These are phyloP conservation scores for Debaryomyces castellii DNA, from an alignment of 805 yeast genomes.

Conservation along the genomic window DNA sequence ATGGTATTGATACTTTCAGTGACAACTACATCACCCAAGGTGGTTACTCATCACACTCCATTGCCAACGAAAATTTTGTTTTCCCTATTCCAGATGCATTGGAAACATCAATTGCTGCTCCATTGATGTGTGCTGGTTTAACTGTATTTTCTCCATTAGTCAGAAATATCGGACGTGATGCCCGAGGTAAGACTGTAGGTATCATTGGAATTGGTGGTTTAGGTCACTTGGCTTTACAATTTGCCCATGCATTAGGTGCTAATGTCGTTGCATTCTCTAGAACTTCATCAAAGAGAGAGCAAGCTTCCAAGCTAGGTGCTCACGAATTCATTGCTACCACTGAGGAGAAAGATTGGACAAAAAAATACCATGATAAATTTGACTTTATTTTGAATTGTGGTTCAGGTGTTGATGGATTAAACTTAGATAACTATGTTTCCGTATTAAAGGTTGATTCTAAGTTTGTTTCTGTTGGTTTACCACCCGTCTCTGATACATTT, in stretches of 20 bases:
- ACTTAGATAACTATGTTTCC: slow-evolving; percentile 48
- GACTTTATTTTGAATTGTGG: slow-evolving; percentile 57
- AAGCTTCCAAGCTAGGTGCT: slow-evolving; percentile 56
- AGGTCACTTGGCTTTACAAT: slow-evolving; percentile 62
- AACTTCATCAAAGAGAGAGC: slow-evolving; percentile 46
- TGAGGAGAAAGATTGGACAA: slow-evolving; percentile 27
- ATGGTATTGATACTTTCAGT: slow-evolving; percentile 32
- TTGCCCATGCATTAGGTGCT: slow-evolving; percentile 63
- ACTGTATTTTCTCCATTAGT: slow-evolving; percentile 53
- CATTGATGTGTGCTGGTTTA: slow-evolving; percentile 57
- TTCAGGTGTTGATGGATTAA: slow-evolving; percentile 50
- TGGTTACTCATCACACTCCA: slow-evolving; percentile 50
- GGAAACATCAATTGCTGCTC: slow-evolving; percentile 46
- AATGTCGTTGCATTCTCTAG: slow-evolving; percentile 61
- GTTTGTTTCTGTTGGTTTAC: slow-evolving; percentile 27
- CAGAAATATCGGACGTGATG: slow-evolving; percentile 35
- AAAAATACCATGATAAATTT: slow-evolving; percentile 30
- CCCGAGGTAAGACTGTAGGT: slow-evolving; percentile 48
- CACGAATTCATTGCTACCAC: slow-evolving; percentile 52
- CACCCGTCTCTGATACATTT: slow-evolving; percentile 21
- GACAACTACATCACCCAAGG: slow-evolving; percentile 36
- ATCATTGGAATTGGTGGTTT: slow-evolving; percentile 67
- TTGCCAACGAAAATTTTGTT: slow-evolving; percentile 44
- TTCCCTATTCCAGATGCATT: slow-evolving; percentile 50
- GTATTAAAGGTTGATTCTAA: slow-evolving; percentile 26